Conservation (phyloP, 768 basidiomycete genomes). For the Asterophora parasitica region DNA sequence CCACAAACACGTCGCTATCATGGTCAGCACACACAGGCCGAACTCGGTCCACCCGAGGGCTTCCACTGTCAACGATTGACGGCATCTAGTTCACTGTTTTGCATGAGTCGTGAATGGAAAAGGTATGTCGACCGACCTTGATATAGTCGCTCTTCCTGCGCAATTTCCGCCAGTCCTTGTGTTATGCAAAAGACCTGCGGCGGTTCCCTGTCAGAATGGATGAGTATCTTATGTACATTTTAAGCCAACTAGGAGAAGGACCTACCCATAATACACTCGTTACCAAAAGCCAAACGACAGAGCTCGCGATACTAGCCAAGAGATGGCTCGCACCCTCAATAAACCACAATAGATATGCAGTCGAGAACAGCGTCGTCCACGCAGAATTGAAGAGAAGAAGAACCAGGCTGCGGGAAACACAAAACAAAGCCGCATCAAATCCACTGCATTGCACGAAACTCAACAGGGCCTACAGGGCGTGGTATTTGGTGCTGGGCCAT, state of each 20-base stretch:
- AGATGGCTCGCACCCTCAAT: slow-evolving; percentile 60
- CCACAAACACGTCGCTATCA: slow-evolving; percentile 49
- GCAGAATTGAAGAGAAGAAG: slow-evolving; percentile 59
- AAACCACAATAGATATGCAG: slow-evolving; percentile 69
- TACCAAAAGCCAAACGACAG: slow-evolving; percentile 65
- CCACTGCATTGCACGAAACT: not conserved
- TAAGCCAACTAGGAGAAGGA: slow-evolving; percentile 2
- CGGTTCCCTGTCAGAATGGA: slow-evolving; percentile 44
- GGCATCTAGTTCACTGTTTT: slow-evolving; percentile 41
- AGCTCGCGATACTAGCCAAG: slow-evolving; percentile 74
- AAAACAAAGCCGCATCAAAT: not conserved
- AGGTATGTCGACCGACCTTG: slow-evolving; percentile 34
- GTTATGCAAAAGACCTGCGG: slow-evolving; percentile 62
- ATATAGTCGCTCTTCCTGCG: slow-evolving; percentile 44
- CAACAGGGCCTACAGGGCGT: slow-evolving; percentile 46
- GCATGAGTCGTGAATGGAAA: not conserved
- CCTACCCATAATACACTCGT: slow-evolving; percentile 67
- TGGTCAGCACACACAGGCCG: slow-evolving; percentile 50
- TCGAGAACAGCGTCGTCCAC: slow-evolving; percentile 73
- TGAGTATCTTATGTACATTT: too few relatives aligned
- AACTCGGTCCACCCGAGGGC: slow-evolving; percentile 77
- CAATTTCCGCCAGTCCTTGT: slow-evolving; percentile 61
- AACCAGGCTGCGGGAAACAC: slow-evolving; percentile 37
- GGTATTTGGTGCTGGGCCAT: slow-evolving; percentile 61
- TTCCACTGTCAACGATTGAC: slow-evolving; percentile 69